Conservation (phyloP, 2,329 filamentous ascomycete species). For the Cladophialophora chaetospira region DNA sequence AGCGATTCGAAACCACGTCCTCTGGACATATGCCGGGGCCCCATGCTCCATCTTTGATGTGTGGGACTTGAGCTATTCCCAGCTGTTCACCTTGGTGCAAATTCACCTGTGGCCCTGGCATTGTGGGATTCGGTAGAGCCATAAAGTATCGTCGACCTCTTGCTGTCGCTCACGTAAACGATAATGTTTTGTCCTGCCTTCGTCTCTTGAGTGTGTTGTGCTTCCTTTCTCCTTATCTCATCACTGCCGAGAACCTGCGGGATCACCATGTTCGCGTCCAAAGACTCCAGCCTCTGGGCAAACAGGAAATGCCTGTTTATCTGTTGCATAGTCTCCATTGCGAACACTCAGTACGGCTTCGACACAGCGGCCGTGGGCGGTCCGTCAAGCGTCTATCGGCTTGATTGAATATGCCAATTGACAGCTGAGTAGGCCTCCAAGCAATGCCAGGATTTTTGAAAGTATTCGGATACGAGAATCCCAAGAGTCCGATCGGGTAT, state of each 20-base stretch:
- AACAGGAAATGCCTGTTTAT: constrained; percentile 44
- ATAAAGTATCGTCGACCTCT: background rate
- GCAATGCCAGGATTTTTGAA: constrained; percentile 27
- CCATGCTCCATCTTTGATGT: constrained; percentile 4
- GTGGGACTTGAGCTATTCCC: constrained; percentile 7
- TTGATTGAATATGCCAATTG: too few relatives aligned
- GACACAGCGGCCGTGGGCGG: constrained; percentile 48
- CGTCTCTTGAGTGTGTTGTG: background rate
- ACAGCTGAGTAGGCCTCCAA: constrained; percentile 1
- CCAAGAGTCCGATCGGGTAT: constrained; percentile 36
- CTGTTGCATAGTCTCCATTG: constrained; percentile 50
- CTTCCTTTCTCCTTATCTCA: background rate
- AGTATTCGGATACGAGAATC: constrained; percentile 33
- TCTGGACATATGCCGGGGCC: constrained; percentile 17
- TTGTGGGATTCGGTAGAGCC: constrained; percentile 1
- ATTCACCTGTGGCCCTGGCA: background rate
- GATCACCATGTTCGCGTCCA: constrained; percentile 9
- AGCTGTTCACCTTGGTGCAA: background rate
- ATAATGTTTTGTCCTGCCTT: background rate
- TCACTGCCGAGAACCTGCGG: background rate
- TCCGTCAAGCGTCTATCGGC: background rate
- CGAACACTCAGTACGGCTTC: constrained; percentile 57
- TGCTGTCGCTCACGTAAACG: background rate
- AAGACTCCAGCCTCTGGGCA: constrained; percentile 18
- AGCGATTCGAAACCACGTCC: constrained; percentile 2